Evolutionary conservation across 1,284 basidiomycete species (phyloP), one percentile per base, ranked within the genome.

Genomic region (Ganoderma meredithae): DNA sequence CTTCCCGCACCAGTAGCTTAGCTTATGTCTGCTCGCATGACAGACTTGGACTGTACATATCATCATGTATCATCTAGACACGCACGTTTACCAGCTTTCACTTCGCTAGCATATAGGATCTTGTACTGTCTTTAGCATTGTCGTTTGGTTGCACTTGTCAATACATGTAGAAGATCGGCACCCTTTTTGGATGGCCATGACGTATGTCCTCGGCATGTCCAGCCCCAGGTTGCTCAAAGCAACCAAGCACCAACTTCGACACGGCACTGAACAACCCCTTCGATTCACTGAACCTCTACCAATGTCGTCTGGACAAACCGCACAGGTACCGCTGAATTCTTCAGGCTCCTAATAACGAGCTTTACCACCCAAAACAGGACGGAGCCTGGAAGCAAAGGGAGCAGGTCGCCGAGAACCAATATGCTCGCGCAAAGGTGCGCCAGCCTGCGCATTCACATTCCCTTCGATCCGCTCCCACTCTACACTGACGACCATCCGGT

Each of bases 401-500:
- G 65, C 76, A 78, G 56, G 77, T 72, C 25, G 76, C 76, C 25
- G 79, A 81, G 66, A 75, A 74, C 41, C 76, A 72, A 39, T 80
- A 81, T 60, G 76, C 75, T 3, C 74, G 69, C 58, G 73, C 78
- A 63, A 81, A 81, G 76, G 80, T 36, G 36, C 36, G 36, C 79
- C 36, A 17, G 73, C 13, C 13, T 22, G 27, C 27, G 27, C 27
- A 31, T 31, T 31, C 27, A 31, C 27, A 27, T 6, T 31, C 17
- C 44, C 7, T n/a, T 22, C 44, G 36, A 36, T 36, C 19, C 19
- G n/a, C 44, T 47, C 44, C 44, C 7, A 44, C 3, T 19, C 17
- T 19, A 7, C 44, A 47, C 44, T 22, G 3, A 41, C 41, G 41
- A 41, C 44, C 19, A 22, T 10, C 4, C 25, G 13, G 6, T 9